phyloP scores from a whole-genome alignment of 352 stramenopile species.

The Phytophthora syringae region DNA sequence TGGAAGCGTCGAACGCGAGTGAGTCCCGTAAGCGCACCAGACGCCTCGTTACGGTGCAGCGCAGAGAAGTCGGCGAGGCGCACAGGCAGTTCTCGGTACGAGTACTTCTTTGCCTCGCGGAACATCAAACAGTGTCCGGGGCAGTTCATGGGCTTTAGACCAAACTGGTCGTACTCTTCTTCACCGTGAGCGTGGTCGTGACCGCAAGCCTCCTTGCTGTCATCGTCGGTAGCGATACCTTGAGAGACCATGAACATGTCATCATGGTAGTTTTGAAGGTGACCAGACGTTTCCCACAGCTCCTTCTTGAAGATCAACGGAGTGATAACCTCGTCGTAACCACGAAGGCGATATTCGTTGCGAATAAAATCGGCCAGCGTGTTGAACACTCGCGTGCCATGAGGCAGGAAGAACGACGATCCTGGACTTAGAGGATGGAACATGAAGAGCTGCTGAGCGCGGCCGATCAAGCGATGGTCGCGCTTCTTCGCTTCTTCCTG shows the following conservation, averaged over 20 bases:
- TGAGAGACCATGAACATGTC: constrained; percentile 95
- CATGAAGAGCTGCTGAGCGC: constrained; percentile 97
- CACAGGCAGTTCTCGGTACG: constrained; percentile 96
- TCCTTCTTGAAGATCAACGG: constrained; percentile 98
- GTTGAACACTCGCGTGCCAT: constrained; percentile 99
- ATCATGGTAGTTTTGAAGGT: constrained; percentile 97
- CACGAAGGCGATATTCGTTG: constrained; percentile 85
- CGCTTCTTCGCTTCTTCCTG: constrained; percentile 97
- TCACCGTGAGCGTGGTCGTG: constrained; percentile 30
- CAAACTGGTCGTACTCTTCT: constrained; percentile 90
- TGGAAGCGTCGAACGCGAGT: constrained; percentile 98
- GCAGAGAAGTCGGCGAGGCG: constrained; percentile 96
- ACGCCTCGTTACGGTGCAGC: constrained; percentile 96
- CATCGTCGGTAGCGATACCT: constrained; percentile 53
- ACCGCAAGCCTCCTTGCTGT: constrained; percentile 27
- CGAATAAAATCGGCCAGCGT: constrained; percentile 91
- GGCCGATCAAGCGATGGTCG: constrained; percentile 95
- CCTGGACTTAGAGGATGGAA: constrained; percentile 95
- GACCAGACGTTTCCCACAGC: constrained; percentile 97
- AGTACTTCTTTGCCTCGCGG: constrained; percentile 94
- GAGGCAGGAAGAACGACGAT: constrained; percentile 97
- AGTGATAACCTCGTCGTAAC: constrained; percentile 97
- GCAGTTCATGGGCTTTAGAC: constrained; percentile 99
- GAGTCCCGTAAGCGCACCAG: constrained; percentile 95
- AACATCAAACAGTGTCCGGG: constrained; percentile 98